Conservation (phyloP, 2,329 filamentous ascomycete species). For the Fusarium chaquense region DNA sequence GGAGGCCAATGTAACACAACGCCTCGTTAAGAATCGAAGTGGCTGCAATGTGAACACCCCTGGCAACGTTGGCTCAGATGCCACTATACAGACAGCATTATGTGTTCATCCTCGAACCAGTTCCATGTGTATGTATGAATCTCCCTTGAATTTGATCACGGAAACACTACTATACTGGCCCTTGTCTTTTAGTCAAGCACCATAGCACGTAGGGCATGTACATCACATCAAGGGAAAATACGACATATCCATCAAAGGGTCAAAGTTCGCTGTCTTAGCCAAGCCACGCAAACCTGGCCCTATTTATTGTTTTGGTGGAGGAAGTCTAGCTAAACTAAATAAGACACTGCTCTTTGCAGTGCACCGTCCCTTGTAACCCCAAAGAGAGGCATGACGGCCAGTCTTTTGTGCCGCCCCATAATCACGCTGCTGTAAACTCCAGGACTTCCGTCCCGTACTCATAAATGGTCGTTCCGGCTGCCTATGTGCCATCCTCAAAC, state of each 20-base stretch:
- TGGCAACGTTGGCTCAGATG: background rate
- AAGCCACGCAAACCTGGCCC: conserved; percentile 49
- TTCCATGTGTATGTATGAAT: background rate
- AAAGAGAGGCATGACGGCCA: conserved; percentile 49
- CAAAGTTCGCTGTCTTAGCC: conserved; percentile 41
- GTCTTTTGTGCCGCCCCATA: conserved; percentile 50
- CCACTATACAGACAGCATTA: background rate
- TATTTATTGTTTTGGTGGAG: conserved; percentile 48
- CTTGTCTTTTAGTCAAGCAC: background rate
- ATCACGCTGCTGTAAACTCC: conserved; percentile 54
- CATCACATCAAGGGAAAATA: conserved; percentile 6
- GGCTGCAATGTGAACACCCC: background rate
- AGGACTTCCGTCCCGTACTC: conserved; percentile 51
- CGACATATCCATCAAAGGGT: conserved; percentile 14
- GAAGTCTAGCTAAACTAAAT: conserved; percentile 55
- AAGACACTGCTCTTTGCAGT: conserved; percentile 50
- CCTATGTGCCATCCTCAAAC: conserved; percentile 50
- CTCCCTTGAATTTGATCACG: background rate
- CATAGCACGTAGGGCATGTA: background rate
- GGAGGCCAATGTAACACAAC: background rate
- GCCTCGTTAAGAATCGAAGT: background rate
- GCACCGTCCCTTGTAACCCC: conserved; percentile 50
- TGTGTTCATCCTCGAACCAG: background rate
- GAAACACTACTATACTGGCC: background rate
- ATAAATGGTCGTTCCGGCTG: conserved; percentile 55